Conservation (phyloP, 139 green algal genomes). For the Picochlorum sp. region DNA sequence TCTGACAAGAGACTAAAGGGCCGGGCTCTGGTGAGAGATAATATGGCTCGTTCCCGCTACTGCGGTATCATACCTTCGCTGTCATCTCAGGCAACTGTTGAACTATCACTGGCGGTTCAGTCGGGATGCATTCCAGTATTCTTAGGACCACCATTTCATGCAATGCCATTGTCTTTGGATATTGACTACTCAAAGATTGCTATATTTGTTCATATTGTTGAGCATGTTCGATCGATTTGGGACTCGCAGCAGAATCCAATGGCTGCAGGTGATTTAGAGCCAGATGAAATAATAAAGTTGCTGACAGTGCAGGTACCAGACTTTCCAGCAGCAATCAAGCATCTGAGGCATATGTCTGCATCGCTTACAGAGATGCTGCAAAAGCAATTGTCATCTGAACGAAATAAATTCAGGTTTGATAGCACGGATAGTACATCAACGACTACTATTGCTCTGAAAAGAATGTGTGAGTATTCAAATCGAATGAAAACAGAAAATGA, state of each 20-base stretch:
- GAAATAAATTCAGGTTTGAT: neutral
- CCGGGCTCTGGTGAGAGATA: neutral
- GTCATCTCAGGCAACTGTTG: neutral
- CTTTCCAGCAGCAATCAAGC: neutral
- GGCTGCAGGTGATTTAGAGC: slow-evolving; percentile 1
- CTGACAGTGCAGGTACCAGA: neutral
- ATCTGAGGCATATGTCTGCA: neutral
- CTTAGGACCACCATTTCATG: slow-evolving; percentile 5
- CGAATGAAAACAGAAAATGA: neutral
- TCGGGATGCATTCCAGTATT: slow-evolving; percentile 9
- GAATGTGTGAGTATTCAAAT: slow-evolving; percentile 3
- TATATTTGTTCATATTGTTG: slow-evolving; percentile 1
- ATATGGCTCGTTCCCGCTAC: neutral
- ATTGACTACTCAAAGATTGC: slow-evolving; percentile 1
- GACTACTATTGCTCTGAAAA: neutral
- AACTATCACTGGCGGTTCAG: neutral
- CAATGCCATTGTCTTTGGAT: neutral
- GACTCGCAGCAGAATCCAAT: neutral
- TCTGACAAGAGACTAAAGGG: too few species aligned
- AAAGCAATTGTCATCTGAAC: neutral
- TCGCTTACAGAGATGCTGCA: neutral
- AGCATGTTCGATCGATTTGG: neutral
- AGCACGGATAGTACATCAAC: neutral
- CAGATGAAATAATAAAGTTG: neutral
- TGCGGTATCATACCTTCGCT: neutral